Evolutionary conservation across 306 rosid genomes (phyloP), one percentile per base, ranked within the genome.

Genomic region (Vigna mungo): DNA sequence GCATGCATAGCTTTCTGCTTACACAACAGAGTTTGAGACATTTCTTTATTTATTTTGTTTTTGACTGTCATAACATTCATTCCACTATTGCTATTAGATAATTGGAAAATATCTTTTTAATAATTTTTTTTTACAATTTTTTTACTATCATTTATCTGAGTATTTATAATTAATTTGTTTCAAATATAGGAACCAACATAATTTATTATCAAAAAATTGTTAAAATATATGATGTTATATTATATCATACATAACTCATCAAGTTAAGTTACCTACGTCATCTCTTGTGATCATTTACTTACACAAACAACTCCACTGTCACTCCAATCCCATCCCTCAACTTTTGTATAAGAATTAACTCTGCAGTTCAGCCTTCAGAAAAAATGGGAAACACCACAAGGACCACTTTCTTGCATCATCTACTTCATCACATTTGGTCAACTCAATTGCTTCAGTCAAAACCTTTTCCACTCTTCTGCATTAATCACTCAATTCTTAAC

Each of bases 181-280:
- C n/a, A n/a, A n/a, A n/a, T n/a, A n/a, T n/a, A n/a, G n/a, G n/a
- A n/a, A n/a, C n/a, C n/a, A n/a, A n/a, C n/a, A n/a, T n/a, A n/a
- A n/a, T n/a, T n/a, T n/a, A n/a, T n/a, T n/a, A n/a, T n/a, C n/a
- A n/a, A n/a, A n/a, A n/a, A n/a, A n/a, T n/a, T n/a, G n/a, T n/a
- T n/a, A n/a, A n/a, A n/a, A n/a, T n/a, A n/a, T n/a, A n/a, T n/a
- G n/a, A n/a, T n/a, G n/a, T n/a, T n/a, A n/a, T n/a, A n/a, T 20
- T 36, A 36, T 7, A 2, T 17, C 5, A 15, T 1, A 16, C 13
- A 21, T 8, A 9, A 9, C 11, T 78, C 82, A 82, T 85, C 78
- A 83, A 84, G 91, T 44, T 3, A 44, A 87, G 91, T 44, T 0
- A 44, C 16, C 0, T 44, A 44, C 16, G 49, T 87, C 78, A 85